Evolutionary conservation across 106 monocot genomes (phyloP), one percentile per base, ranked within the genome.

Genomic region (Phalaenopsis aphrodite): DNA sequence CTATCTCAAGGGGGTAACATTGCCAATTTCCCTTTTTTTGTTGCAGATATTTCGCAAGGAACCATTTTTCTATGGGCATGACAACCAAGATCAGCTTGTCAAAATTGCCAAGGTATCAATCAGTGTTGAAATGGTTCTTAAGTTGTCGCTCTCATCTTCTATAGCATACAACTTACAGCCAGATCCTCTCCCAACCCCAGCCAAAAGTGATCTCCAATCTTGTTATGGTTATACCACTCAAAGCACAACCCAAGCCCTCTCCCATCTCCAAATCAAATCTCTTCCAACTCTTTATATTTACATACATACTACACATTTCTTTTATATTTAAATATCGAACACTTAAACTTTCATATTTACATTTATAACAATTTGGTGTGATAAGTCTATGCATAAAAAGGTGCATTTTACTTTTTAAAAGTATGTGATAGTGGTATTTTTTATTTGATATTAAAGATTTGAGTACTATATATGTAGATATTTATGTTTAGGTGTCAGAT

Each of bases 1-100:
- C 17, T 4, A 74, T 74, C 41, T 18, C 41, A 43, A 74, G 41
- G 43, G 17, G 7, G 42, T 74, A 18, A 74, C 5, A 19, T 45
- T 74, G 19, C 0, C 43, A 19, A 48, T 68, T n/a, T n/a, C n/a
- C 24, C 24, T 56, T 56, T 5, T 78, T 58, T 77, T 85, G 1
- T 69, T 69, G 15, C 78, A 91, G 91, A 91, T 91, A 83, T 91
- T 91, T 81, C 86, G 89, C 77, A 91, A 91, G 78, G 91, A 91
- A 55, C 89, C 91, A 10, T 91, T 91, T 77, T 89, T 91, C 80
- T 91, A 89, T 84, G 87, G 91, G 23, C 91, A 91, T 78, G 91
- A 91, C 64, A 91, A 91, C 80, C 91, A 91, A 66, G 91, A 91
- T 77, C 91, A 87, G 65, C 89, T 91, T 85, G 89, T 91, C 38